Base-by-base conservation (phyloP, 352 stramenopile species). In the Pythium myriotylum region DNA sequence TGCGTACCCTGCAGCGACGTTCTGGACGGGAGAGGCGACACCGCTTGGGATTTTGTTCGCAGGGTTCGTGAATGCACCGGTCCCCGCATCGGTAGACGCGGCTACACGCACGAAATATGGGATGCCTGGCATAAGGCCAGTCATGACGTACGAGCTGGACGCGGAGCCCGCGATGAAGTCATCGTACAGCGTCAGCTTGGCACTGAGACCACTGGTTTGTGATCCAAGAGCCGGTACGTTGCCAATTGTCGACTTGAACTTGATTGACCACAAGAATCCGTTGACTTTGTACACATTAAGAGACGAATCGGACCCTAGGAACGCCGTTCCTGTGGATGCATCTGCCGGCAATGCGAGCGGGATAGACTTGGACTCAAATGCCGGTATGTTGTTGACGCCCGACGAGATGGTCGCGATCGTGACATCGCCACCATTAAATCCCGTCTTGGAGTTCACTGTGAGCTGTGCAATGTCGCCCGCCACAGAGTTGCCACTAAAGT, bases 241-340 rank as follows among this genome's bases (percentile, higher is more conserved):
- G 5, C 85, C 85, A 24, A 94, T 78, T 2, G 76, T 90, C 1
- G 81, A 89, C 39, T 86, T 87, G 37, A 94, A 94, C 49, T 88
- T 89, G 51, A 94, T 77, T 0, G 78, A 90, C 85, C 85, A 94
- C 6, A 89, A 42, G 14, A 92, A 89, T 0, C 85, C 85, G 26
- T 92, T 92, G 3, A 84, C 83, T 64, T 91, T 92, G 63, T 74
- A 94, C 10, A 94, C 72, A 8, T 67, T 73, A 1, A 91, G 49
- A 10, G 67, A 46, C 8, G 71, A 54, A 6, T 67, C 62, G 13
- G 58, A 69, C 0, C 68, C 67, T 3, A 92, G 22, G 53, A 74
- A 94, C 13, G 53, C 54, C 0, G 81, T 68, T 0, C 65, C 13
- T 0, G 58, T 73, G 0, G 58, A 66, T 0, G 76, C 23, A n/a